Base-by-base conservation (phyloP, 345 rosid genomes). In the Eucalyptus microcorys region DNA sequence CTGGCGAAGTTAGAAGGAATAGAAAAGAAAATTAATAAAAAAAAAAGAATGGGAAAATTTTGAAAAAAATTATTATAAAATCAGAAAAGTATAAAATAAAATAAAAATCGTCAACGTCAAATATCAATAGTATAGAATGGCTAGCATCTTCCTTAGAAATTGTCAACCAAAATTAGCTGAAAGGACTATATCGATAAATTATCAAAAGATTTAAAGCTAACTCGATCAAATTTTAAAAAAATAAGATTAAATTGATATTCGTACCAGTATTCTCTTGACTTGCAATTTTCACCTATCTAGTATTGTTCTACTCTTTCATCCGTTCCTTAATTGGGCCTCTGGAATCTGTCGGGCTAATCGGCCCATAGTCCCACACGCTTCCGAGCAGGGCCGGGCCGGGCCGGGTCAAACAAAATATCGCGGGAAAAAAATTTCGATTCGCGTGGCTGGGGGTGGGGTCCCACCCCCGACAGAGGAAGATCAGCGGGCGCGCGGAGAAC, bases 91-190 rank as follows among this genome's bases (percentile, higher is more conserved):
- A 5, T 12, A 26, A 27, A 59, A 13, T 2, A 16, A 4, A 27
- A 11, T 11, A 12, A 59, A 59, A 59, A 12, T 0, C 7, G 0
- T 61, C 16, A 2, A 61, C 3, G 0, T 61, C 16, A 55, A 24
- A 55, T 55, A 10, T 0, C 1, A 6, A 55, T 0, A 4, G 3
- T 55, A 24, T 55, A 55, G 30, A 55, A 55, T 0, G 3, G 6
- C 14, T 26, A 24, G 30, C 0, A 0, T 55, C 2, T 26, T 11
- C 66, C 14, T 59, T 26, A 5, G 4, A 0, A 1, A 26, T 26
- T 59, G 7, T 27, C 2, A 3, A 11, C 1, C 7, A 5, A 0
- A 26, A 26, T 59, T 57, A 11, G 3, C 7, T 26, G 0, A 59
- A 10, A 57, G 1, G 14, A 26, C 6, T 26, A 57, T 24, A 26